Base-by-base conservation (phyloP, 129 eudicot species). In the Daucus carota region DNA sequence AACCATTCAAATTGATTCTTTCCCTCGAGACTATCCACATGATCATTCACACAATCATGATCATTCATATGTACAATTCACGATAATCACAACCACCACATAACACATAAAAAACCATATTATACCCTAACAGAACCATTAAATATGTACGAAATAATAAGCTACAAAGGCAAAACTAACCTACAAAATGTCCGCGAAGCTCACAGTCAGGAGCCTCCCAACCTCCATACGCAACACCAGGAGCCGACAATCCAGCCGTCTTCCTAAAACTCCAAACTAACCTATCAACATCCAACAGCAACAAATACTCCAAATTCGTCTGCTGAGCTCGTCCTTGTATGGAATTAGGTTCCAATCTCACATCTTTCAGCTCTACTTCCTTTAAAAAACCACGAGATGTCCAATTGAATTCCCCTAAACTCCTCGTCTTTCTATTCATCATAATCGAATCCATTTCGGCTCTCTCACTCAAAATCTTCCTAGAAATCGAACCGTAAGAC, bases 151-250 rank as follows among this genome's bases (percentile, higher is more conserved):
- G 28, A 62, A 28, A 62, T 2, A 10, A 54, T 6, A 43, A 36
- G 47, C 47, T 43, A 43, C 18, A 50, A 50, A 33, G 33, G 72
- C 10, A 0, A 74, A 70, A 86, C 90, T 26, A 32, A 91, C 99
- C 99, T 73, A 91, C 94, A 69, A 94, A 94, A 81, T 94, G 99
- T 46, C 96, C 97, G 1, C 97, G 99, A 82, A 94, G 96, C 87
- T 94, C 96, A 42, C 63, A 43, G 57, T 73, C 18, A 0, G 94
- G 90, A 0, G 72, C 81, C 87, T 94, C 99, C 99, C 99, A 91
- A 43, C 99, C 99, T 66, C 94, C 96, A 81, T 94, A 94, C 0
- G 96, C 83, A 33, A 76, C 24, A 13, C 94, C 97, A 20, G 80
- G 85, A 33, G 94, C 81, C 32, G 84, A 78, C 87, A 94, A 80